These are phyloP conservation scores for Ceratocystis destructans DNA, from an alignment of 2,329 filamentous ascomycete species.

Conservation along the genomic window DNA sequence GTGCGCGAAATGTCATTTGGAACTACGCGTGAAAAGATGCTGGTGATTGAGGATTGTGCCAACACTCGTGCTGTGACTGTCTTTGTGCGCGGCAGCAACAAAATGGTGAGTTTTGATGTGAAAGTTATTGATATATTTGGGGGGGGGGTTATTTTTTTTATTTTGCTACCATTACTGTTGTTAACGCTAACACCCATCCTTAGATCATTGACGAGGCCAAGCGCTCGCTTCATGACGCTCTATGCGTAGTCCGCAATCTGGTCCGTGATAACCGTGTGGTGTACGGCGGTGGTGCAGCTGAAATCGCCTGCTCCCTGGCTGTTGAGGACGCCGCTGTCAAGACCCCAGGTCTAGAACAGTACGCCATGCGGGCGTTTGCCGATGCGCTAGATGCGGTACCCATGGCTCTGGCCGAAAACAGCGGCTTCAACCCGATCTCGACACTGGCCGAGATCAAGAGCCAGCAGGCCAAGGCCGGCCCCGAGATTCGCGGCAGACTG, in stretches of 20 bases:
- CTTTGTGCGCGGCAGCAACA: slow-evolving; percentile 95
- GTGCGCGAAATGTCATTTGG: slow-evolving; percentile 94
- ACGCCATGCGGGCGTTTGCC: slow-evolving; percentile 95
- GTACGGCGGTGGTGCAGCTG: slow-evolving; percentile 90
- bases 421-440: slow-evolving; percentile 87
- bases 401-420: slow-evolving; percentile 96
- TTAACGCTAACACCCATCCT: slow-evolving; percentile 5
- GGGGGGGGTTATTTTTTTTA: neutral
- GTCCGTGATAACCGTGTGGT: slow-evolving; percentile 94
- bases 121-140: neutral
- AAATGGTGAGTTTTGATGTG: slow-evolving; percentile 59
- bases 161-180: neutral
- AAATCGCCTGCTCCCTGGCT: slow-evolving; percentile 91
- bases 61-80: slow-evolving; percentile 94
- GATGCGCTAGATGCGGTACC: slow-evolving; percentile 88
- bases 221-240: slow-evolving; percentile 88
- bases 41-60: slow-evolving; percentile 97
- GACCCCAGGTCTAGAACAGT: slow-evolving; percentile 95
- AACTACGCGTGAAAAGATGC: slow-evolving; percentile 97
- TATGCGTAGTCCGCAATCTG: slow-evolving; percentile 94
- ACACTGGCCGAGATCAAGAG: slow-evolving; percentile 92
- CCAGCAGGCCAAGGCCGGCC: slow-evolving; percentile 69
- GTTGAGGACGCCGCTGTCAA: slow-evolving; percentile 91
- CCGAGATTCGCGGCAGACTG: slow-evolving; percentile 43
- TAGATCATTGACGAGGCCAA: slow-evolving; percentile 98